Evolutionary conservation across 345 rosid genomes (phyloP).

Genomic region (Alliaria petiolata): DNA sequence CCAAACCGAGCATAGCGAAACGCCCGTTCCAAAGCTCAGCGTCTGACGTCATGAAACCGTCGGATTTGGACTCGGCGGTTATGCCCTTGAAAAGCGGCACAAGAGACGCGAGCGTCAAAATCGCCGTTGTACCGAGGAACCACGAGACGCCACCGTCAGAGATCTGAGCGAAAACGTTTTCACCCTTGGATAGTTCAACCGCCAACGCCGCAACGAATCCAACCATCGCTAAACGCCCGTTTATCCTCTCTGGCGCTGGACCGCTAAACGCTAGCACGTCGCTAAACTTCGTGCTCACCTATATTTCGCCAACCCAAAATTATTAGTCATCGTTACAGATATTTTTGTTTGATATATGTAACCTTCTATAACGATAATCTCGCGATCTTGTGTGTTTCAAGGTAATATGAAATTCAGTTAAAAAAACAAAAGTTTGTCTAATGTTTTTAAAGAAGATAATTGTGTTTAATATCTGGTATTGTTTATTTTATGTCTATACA

Average conservation of each 20-base stretch:
- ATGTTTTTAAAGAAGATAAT: background rate
- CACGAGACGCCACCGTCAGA: slow-evolving; percentile 54
- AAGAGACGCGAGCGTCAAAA: slow-evolving; percentile 63
- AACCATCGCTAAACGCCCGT: slow-evolving; percentile 85
- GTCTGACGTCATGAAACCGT: slow-evolving; percentile 66
- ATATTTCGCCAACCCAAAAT: background rate
- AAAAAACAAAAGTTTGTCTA: background rate
- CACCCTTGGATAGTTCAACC: slow-evolving; percentile 60
- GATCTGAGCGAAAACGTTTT: slow-evolving; percentile 59
- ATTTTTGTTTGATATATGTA: background rate
- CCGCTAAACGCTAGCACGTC: slow-evolving; percentile 79
- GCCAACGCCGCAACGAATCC: slow-evolving; percentile 75
- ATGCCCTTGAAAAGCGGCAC: slow-evolving; percentile 61
- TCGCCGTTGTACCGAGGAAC: slow-evolving; percentile 53
- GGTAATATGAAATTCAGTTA: background rate
- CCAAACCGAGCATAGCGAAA: slow-evolving; percentile 74
- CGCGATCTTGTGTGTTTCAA: background rate
- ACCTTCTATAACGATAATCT: background rate
- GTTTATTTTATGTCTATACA: background rate
- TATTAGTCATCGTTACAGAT: background rate
- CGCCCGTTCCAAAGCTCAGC: slow-evolving; percentile 89
- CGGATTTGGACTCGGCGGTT: slow-evolving; percentile 46
- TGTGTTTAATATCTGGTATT: background rate
- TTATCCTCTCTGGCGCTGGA: slow-evolving; percentile 87
- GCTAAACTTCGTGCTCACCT: slow-evolving; percentile 53